Conservation (phyloP, 805 yeast genomes). For the Ogataea naganishii region DNA sequence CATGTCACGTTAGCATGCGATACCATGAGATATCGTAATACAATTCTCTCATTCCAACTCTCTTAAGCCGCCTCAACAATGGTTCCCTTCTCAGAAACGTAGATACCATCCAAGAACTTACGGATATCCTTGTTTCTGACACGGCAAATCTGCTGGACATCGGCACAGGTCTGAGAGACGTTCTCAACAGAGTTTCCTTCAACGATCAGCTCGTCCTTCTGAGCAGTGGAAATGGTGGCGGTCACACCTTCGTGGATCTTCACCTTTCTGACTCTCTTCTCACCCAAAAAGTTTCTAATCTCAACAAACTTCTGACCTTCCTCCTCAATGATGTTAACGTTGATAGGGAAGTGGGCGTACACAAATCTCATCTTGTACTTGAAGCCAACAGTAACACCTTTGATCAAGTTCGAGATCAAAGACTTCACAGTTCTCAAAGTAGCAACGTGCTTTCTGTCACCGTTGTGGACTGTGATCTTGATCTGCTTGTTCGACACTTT, state of each 20-base stretch:
- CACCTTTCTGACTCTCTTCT: slow-evolving; percentile 91
- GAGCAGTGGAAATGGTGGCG: slow-evolving; percentile 70
- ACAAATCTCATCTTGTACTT: slow-evolving; percentile 99
- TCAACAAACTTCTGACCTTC: slow-evolving; percentile 73
- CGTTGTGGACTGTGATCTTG: slow-evolving; percentile 92
- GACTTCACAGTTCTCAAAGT: slow-evolving; percentile 98
- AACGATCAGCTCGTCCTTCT: slow-evolving; percentile 91
- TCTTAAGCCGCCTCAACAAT: slow-evolving; percentile 43
- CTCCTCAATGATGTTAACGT: slow-evolving; percentile 81
- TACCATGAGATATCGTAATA: too few relatives aligned
- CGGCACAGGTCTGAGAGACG: slow-evolving; percentile 98
- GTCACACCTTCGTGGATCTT: slow-evolving; percentile 84
- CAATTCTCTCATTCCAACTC: too few relatives aligned
- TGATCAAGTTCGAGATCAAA: slow-evolving; percentile 84
- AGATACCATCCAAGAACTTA: slow-evolving; percentile 99
- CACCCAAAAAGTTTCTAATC: slow-evolving; percentile 99
- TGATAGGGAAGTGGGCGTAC: slow-evolving; percentile 99
- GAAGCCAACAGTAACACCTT: slow-evolving; percentile 99
- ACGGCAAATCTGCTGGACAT: slow-evolving; percentile 94
- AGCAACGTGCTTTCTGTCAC: slow-evolving; percentile 99
- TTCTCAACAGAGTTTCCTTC: slow-evolving; percentile 94
- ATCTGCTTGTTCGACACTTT: slow-evolving; percentile 66
- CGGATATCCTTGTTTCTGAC: slow-evolving; percentile 99
- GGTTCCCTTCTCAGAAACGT: slow-evolving; percentile 92
- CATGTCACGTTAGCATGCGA: too few relatives aligned